Evolutionary conservation across 129 eudicot genomes (phyloP), one percentile per base, ranked within the genome.

Genomic region (Deinandra increscens): DNA sequence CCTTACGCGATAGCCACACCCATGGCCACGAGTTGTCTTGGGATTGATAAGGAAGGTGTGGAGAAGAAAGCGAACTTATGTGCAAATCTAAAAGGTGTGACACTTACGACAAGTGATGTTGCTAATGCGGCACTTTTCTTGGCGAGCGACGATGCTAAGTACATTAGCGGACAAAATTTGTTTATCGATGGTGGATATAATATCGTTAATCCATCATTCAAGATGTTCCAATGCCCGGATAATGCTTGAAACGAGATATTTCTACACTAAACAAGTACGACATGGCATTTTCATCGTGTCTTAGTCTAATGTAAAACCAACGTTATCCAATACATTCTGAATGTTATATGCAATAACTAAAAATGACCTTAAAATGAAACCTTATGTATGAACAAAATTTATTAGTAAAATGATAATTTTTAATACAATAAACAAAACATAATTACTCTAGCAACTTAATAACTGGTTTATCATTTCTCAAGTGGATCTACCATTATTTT

Each of bases 161-260:
- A 81, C 26, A 81, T 86, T 17, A 86, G 84, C 9, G 93, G 93
- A 4, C 89, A 86, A 0, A 86, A 83, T 59, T 45, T 86, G 19
- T 68, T 79, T 19, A 23, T 83, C 4, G 93, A 86, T 73, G 93
- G 93, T 6, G 92, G 92, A 8, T 60, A 75, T 14, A 29, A 60
- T 15, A 75, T 86, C 69, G 77, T 64, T 54, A 82, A 85, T 68
- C 76, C 91, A 6, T 71, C 83, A 13, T 81, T 82, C 41, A 20
- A 56, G 1, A 58, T 84, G 74, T 78, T 83, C 22, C 45, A 79
- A 41, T 79, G 79, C 45, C 79, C 75, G 0, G 72, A 66, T 4
- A 20, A 44, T 31, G 7, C 2, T 67, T 49, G 20, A 33, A 4
- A 9, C 7, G 2, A 26, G 12, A 46, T 9, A 29, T 66, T n/a